Evolutionary conservation across 1,284 basidiomycete species (phyloP), one percentile per base, ranked within the genome.

Genomic region (Volvariella volvacea): DNA sequence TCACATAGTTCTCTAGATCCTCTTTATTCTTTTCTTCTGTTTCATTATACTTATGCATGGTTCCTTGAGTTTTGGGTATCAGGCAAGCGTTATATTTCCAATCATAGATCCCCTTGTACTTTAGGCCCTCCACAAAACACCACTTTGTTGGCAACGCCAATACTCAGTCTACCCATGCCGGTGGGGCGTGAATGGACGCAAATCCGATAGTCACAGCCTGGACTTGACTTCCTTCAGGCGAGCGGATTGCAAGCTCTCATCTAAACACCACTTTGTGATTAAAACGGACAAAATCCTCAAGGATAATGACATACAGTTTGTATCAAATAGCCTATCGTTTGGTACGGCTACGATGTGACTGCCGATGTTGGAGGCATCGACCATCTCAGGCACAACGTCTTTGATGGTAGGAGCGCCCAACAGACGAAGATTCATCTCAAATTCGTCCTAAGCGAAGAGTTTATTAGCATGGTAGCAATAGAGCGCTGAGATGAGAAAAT

Each of bases 371-470:
- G 79, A 76, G 10, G 83, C 81, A 55, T 96, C 92, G 17, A 97
- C 89, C 93, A 96, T 93, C 38, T 81, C 77, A 0, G 88, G 88
- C 0, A 81, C 79, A 44, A 96, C 68, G 45, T 95, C 88, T 40
- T 74, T 74, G 43, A 96, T 62, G 0, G 76, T 86, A 1, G 76
- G 78, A 0, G 92, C 92, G 4, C 93, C 93, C 20, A 97, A 66
- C 4, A 95, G 70, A 16, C 91, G 81, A 78, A 95, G 77, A 64
- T 89, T 91, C 87, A 92, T 95, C 68, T 92, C 88, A 55, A 97
- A 91, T 64, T 97, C 92, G 54, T 93, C 90, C 87, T 94, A 40
- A 4, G 4, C 15, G 9, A 17, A n/a, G 7, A 15, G 19, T 40
- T 40, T 19, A 6, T 9, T 12, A 28, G 25, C 12, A 6, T 6